Conservation (phyloP, 352 stramenopile genomes). For the Pythium graminicola region DNA sequence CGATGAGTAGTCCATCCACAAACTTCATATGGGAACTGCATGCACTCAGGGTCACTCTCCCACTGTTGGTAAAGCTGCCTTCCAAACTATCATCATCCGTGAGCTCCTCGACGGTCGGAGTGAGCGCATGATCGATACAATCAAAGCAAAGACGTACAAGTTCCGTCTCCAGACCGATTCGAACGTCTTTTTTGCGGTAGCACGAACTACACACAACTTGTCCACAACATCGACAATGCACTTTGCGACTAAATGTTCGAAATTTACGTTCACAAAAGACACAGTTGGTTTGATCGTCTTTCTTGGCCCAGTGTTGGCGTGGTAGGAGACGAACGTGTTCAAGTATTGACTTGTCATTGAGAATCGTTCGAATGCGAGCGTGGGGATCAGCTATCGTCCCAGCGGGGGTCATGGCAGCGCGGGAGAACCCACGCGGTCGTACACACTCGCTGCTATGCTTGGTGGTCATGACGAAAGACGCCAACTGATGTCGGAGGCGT, state of each 20-base stretch:
- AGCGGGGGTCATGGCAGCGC: too few species aligned
- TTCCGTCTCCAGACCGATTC: constrained; percentile 31
- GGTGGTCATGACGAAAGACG: not conserved
- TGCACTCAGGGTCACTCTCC: constrained; percentile 14
- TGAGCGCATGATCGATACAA: constrained; percentile 63
- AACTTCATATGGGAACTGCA: constrained; percentile 21
- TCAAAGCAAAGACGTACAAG: constrained; percentile 65
- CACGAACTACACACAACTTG: constrained; percentile 75
- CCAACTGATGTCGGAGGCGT: too few species aligned
- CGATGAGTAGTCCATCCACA: constrained; percentile 17
- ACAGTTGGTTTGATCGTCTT: constrained; percentile 58
- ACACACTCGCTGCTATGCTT: not conserved
- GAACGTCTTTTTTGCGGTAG: constrained; percentile 53
- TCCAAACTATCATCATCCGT: not conserved
- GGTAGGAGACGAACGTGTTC: constrained; percentile 32
- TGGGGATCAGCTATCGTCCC: constrained; percentile 31
- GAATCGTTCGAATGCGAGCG: constrained; percentile 48
- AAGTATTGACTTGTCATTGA: constrained; percentile 55
- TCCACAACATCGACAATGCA: constrained; percentile 75
- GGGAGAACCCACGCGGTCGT: constrained; percentile 46
- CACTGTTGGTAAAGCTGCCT: constrained; percentile 13
- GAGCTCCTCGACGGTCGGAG: constrained; percentile 15
- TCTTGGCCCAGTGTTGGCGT: constrained; percentile 74
- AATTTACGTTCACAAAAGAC: constrained; percentile 79
- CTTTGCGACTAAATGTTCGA: constrained; percentile 61